Percentiles rank a stretch among this genome's conserved stretches.
phyloP scores from a whole-genome alignment of 2,329 filamentous ascomycete genomes.

The Ophiocordyceps unilateralis region DNA sequence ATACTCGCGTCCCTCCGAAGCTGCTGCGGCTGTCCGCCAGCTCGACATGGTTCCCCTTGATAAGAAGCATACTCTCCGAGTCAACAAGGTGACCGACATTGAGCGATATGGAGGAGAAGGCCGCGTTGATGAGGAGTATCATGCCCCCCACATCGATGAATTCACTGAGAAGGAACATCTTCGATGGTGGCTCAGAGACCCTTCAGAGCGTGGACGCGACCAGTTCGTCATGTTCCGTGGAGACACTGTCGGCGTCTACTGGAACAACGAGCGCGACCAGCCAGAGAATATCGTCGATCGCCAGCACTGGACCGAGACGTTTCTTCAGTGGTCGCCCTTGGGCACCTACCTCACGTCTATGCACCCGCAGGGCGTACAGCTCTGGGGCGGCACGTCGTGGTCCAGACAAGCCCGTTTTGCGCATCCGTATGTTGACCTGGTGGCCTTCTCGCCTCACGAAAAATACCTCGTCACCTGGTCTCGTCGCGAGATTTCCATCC shows the following conservation, averaged over 20 bases:
- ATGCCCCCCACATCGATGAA: slow-evolving; percentile 60
- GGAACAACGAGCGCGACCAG: slow-evolving; percentile 90
- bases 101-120: slow-evolving; percentile 92
- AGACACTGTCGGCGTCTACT: slow-evolving; percentile 86
- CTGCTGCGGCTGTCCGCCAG: slow-evolving; percentile 72
- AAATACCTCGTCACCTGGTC: slow-evolving; percentile 96
- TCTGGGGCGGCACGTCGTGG: slow-evolving; percentile 89
- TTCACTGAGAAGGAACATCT: slow-evolving; percentile 91
- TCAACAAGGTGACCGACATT: slow-evolving; percentile 97
- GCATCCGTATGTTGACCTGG: slow-evolving; percentile 86
- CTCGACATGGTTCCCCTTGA: slow-evolving; percentile 79
- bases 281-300: slow-evolving; percentile 84
- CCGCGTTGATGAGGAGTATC: slow-evolving; percentile 81
- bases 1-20: slow-evolving; percentile 80
- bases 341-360: slow-evolving; percentile 91
- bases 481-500: slow-evolving; percentile 77
- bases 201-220: slow-evolving; percentile 63
- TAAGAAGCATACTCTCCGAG: slow-evolving; percentile 86
- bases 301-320: slow-evolving; percentile 93
- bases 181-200: slow-evolving; percentile 80
- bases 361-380: slow-evolving; percentile 88
- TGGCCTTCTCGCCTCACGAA: slow-evolving; percentile 88
- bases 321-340: slow-evolving; percentile 92
- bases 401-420: slow-evolving; percentile 81
- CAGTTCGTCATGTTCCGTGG: slow-evolving; percentile 91